Conservation (phyloP, 495 filamentous ascomycete genomes). For the Podospora conica region DNA sequence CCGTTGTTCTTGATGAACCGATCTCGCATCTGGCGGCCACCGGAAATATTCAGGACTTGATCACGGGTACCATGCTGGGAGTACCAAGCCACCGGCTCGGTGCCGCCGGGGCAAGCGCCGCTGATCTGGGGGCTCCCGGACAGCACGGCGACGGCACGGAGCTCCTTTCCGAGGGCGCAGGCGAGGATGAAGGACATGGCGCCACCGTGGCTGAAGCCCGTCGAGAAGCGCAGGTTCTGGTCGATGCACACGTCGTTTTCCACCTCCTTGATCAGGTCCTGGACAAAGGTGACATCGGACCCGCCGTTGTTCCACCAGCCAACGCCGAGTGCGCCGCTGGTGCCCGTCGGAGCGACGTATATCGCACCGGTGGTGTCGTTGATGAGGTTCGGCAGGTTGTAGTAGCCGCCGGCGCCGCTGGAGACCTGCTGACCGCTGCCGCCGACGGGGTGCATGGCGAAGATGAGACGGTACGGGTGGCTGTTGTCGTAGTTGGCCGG, state of each 20-base stretch:
- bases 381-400: conserved; percentile 34
- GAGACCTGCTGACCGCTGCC: conserved; percentile 31
- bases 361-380: conserved; percentile 36
- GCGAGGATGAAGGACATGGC: conserved; percentile 43
- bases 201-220: conserved; percentile 45
- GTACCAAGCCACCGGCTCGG: conserved; percentile 38
- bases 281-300: conserved; percentile 39
- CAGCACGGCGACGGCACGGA: conserved; percentile 41
- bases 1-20: conserved; percentile 35
- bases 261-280: conserved; percentile 30
- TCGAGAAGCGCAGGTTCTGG: conserved; percentile 35
- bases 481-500: conserved; percentile 40
- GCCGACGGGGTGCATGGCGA: conserved; percentile 36
- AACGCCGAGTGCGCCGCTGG: conserved; percentile 10
- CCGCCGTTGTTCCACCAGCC: conserved; percentile 42
- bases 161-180: conserved; percentile 34
- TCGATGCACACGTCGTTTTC: conserved; percentile 41
- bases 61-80: conserved; percentile 38
- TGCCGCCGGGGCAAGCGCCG: conserved; percentile 35
- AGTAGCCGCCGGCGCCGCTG: conserved; percentile 31
- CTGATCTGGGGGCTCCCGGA: conserved; percentile 23
- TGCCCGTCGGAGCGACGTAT: conserved; percentile 40
- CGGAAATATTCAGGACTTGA: conserved; percentile 29
- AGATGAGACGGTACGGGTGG: conserved; percentile 38
- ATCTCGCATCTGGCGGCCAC: conserved; percentile 31